Evolutionary conservation across 2,329 filamentous ascomycete genomes (phyloP).

Genomic region (Cladorrhinum sp.): DNA sequence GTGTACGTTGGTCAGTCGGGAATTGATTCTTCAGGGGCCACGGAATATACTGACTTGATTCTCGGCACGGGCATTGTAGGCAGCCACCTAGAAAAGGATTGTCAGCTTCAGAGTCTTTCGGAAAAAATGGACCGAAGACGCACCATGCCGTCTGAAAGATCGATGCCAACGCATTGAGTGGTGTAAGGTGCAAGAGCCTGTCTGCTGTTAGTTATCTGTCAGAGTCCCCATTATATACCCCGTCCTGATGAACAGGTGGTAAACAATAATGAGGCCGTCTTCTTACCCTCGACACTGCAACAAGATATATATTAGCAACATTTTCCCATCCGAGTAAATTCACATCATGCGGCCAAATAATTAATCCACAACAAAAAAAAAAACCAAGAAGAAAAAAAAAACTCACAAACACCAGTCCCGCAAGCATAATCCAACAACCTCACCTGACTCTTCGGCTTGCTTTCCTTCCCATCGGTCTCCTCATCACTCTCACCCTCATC

Average conservation of each 20-base stretch:
- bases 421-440: conserved; percentile 73
- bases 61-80: conserved; percentile 60
- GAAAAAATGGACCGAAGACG: not conserved
- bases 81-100: conserved; percentile 37
- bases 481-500: conserved; percentile 38
- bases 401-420: conserved; percentile 41
- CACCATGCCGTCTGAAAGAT: conserved; percentile 67
- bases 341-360: not conserved
- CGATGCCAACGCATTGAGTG: conserved; percentile 63
- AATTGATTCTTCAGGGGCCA: not conserved
- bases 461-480: conserved; percentile 28
- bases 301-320: conserved; percentile 30
- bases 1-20: conserved; percentile 1
- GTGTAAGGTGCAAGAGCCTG: conserved; percentile 60
- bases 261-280: not conserved
- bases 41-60: conserved; percentile 44
- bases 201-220: not conserved
- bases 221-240: not conserved
- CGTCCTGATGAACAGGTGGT: not conserved
- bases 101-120: not conserved
- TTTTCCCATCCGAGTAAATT: not conserved
- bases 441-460: conserved; percentile 35
- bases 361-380: not conserved
- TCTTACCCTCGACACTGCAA: conserved; percentile 60
- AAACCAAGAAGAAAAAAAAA: not conserved